Percentiles rank a stretch among this genome's conserved stretches.
phyloP scores from a whole-genome alignment of 495 filamentous ascomycete species.

The Penicilliopsis zonata region DNA sequence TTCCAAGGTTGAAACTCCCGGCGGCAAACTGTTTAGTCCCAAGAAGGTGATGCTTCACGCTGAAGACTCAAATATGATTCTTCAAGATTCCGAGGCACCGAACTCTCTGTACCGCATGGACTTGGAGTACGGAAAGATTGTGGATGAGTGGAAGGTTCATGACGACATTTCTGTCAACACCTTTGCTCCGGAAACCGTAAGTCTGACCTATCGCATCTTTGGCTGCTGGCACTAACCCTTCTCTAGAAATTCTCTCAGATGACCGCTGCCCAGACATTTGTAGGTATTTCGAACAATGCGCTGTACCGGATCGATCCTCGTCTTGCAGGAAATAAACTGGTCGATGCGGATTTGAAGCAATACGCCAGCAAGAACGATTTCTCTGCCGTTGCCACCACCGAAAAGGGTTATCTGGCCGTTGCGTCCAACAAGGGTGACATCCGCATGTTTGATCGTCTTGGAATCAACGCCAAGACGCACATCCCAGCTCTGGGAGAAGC shows the following conservation, averaged over 20 bases:
- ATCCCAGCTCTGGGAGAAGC: constrained; percentile 92
- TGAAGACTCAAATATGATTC: constrained; percentile 83
- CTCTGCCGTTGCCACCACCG: constrained; percentile 83
- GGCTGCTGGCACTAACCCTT: constrained; percentile 11
- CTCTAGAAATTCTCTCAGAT: constrained; percentile 89
- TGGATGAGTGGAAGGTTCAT: constrained; percentile 99
- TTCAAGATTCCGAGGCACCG: constrained; percentile 75
- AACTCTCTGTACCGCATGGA: constrained; percentile 97
- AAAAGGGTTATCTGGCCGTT: constrained; percentile 92
- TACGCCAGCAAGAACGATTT: constrained; percentile 96
- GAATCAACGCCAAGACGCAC: constrained; percentile 94
- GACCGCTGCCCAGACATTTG: constrained; percentile 88
- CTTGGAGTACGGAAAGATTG: constrained; percentile 95
- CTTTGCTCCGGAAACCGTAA: constrained; percentile 78
- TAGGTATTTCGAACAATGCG: constrained; percentile 83
- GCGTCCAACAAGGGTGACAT: constrained; percentile 97
- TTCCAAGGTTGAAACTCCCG: constrained; percentile 84
- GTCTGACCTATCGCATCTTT: constrained; percentile 5
- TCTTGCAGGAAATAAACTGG: constrained; percentile 79
- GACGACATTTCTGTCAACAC: constrained; percentile 87
- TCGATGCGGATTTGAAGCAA: constrained; percentile 85
- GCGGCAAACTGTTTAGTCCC: constrained; percentile 79
- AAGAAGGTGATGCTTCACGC: constrained; percentile 97
- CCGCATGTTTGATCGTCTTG: constrained; percentile 88
- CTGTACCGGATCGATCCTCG: constrained; percentile 93